Conservation (phyloP, 2,329 filamentous ascomycete genomes). For the Phoma sp. region DNA sequence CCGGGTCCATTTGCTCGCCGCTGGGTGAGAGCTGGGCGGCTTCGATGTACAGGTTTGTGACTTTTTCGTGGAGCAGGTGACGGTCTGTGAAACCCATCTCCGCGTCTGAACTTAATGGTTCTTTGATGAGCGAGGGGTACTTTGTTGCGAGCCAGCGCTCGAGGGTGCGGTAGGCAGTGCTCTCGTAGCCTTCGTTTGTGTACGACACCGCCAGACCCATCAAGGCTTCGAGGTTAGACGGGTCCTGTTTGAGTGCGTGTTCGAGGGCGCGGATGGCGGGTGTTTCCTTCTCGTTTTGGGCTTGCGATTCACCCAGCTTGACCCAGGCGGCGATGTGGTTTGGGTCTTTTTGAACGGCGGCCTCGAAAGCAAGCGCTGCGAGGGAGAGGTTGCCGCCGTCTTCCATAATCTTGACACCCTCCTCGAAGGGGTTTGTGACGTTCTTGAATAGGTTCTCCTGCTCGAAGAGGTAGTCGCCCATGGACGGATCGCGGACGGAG, state of each 20-base stretch:
- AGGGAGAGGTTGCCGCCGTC: constrained; percentile 93
- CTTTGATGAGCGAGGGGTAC: constrained; percentile 81
- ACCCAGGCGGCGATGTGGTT: constrained; percentile 93
- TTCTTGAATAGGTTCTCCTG: constrained; percentile 88
- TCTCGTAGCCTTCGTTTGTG: constrained; percentile 98
- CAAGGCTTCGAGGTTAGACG: constrained; percentile 83
- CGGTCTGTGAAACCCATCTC: constrained; percentile 95
- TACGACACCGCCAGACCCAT: constrained; percentile 98
- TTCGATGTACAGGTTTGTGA: constrained; percentile 88
- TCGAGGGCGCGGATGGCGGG: constrained; percentile 94
- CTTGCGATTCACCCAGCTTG: constrained; percentile 87
- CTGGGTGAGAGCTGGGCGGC: constrained; percentile 91
- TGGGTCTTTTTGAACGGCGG: constrained; percentile 88
- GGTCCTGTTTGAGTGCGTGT: constrained; percentile 85
- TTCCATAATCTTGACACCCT: constrained; percentile 90
- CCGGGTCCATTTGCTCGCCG: constrained; percentile 95
- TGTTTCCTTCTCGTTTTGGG: constrained; percentile 98
- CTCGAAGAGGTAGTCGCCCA: constrained; percentile 94
- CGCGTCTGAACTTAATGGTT: constrained; percentile 73
- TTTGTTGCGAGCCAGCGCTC: constrained; percentile 97
- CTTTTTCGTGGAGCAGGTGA: constrained; percentile 84
- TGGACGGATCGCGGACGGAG: constrained; percentile 71
- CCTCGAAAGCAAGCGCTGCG: constrained; percentile 93
- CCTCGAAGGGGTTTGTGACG: constrained; percentile 84
- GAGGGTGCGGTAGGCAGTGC: constrained; percentile 91